Evolutionary conservation across 1,284 basidiomycete species (phyloP), one percentile per base, ranked within the genome.

Genomic region (Malassezia obtusa): DNA sequence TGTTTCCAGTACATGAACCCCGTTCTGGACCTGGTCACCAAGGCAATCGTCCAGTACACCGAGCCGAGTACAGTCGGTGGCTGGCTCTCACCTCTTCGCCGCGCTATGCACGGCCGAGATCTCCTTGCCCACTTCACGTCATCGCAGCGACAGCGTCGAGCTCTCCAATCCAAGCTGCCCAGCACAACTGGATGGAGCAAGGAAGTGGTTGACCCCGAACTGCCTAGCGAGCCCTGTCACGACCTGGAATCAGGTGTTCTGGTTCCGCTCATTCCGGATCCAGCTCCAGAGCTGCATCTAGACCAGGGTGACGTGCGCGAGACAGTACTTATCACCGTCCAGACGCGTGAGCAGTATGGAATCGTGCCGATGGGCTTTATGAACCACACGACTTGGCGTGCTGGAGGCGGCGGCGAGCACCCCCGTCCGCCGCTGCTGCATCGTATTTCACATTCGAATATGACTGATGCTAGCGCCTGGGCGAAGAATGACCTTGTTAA

Each of bases 141-240:
- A 8, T 15, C 19, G 6, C 19, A 22, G 14, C 21, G 24, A 2
- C 5, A 9, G 24, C n/a, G 17, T 3, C 37, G 37, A 3, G 4
- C 10, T 15, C 6, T 38, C 2, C 21, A 38, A 5, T 8, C 4
- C 2, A 11, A 4, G 17, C 61, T 77, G 38, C 74, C 63, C 12
- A 64, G 76, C 35, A 70, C 74, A 2, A 74, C 77, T 61, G 74
- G 77, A 45, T 73, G 75, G 40, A 74, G 75, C 4, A 41, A 50
- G 11, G 67, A 68, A 22, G 65, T 64, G n/a, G 59, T 61, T n/a
- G 54, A 57, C 24, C 21, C 37, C 2, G 28, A 28, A 25, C n/a
- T 57, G n/a, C 46, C 54, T 1, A 39, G 41, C 7, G 46, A 58
- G 40, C 43, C 50, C 4, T 60, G 58, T 22, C 61, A 60, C 36